phyloP scores from a whole-genome alignment of 345 rosid species.

The Cardamine resedifolia region DNA sequence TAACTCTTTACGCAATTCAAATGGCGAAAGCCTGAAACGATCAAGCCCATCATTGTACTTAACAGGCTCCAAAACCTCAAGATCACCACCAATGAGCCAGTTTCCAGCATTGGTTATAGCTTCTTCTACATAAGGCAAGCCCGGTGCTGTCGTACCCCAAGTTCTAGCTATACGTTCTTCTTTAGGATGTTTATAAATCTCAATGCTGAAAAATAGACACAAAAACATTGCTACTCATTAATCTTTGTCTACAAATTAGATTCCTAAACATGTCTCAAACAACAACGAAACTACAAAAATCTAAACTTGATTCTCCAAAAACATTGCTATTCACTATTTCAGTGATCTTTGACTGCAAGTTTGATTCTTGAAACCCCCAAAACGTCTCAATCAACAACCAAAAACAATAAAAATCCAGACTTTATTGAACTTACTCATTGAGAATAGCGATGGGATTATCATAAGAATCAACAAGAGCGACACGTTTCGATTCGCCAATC shows the following conservation, averaged over 20 bases:
- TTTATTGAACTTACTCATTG: conserved; percentile 59
- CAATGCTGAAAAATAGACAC: conserved; percentile 52
- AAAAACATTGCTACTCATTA: not conserved
- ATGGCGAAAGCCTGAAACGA: conserved; percentile 78
- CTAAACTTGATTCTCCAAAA: not conserved
- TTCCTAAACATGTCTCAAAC: not conserved
- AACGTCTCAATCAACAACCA: not conserved
- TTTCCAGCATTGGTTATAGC: conserved; percentile 68
- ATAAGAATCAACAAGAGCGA: conserved; percentile 73
- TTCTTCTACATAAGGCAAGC: conserved; percentile 81
- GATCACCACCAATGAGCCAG: conserved; percentile 93
- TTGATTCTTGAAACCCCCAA: not conserved
- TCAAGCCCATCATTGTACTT: conserved; percentile 87
- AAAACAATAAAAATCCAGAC: not conserved
- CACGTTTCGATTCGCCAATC: conserved; percentile 55
- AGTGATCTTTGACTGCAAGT: not conserved
- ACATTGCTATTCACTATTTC: too few species aligned
- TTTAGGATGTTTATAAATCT: conserved; percentile 91
- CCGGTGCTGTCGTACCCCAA: conserved; percentile 94
- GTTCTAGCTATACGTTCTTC: conserved; percentile 94
- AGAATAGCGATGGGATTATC: conserved; percentile 69
- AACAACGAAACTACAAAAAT: not conserved
- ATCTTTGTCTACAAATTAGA: not conserved
- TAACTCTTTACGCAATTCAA: conserved; percentile 70
- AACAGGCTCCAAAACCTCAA: conserved; percentile 83